Evolutionary conservation across 768 basidiomycete species (phyloP).

Genomic region (Mycena olivaceomarginata): DNA sequence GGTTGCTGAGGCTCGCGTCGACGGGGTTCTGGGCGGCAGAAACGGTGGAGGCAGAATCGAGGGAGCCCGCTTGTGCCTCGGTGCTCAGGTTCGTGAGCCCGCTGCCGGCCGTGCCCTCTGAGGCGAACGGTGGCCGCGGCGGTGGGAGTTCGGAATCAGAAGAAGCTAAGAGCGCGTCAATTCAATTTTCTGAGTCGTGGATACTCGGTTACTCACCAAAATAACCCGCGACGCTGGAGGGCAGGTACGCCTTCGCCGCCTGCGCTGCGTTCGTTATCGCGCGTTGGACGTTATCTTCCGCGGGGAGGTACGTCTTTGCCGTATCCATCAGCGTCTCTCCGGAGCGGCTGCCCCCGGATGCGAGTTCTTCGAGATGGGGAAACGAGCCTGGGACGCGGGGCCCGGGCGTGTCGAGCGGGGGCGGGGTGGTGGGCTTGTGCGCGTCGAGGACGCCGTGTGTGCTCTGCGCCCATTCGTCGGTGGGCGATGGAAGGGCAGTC

Average conservation of each 20-base stretch:
- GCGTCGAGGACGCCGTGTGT: constrained; percentile 11
- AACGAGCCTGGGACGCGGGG: constrained; percentile 7
- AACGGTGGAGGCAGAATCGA: not conserved
- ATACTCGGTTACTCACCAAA: too few relatives aligned
- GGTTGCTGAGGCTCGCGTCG: not conserved
- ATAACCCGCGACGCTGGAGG: too few relatives aligned
- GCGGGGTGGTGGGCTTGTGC: not conserved
- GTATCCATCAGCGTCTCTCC: constrained; percentile 15
- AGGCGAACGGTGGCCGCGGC: constrained; percentile 1
- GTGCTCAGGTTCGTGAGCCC: constrained; percentile 20
- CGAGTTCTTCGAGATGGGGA: not conserved
- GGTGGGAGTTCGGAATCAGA: not conserved
- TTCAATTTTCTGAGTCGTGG: too few relatives aligned
- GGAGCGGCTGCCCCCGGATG: not conserved
- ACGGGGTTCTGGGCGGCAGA: not conserved
- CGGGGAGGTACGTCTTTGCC: constrained; percentile 20
- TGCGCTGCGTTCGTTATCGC: too few relatives aligned
- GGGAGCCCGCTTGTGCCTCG: constrained; percentile 34
- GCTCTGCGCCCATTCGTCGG: constrained; percentile 27
- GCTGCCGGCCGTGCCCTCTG: not conserved
- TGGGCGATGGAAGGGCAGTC: constrained; percentile 16
- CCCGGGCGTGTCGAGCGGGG: not conserved
- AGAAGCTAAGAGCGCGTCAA: too few relatives aligned
- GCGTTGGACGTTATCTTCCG: not conserved
- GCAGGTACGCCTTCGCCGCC: too few relatives aligned